Percentiles rank a stretch among this genome's conserved stretches.
Conservation (phyloP, 2,329 filamentous ascomycete species). For the Fusarium chaquense region DNA sequence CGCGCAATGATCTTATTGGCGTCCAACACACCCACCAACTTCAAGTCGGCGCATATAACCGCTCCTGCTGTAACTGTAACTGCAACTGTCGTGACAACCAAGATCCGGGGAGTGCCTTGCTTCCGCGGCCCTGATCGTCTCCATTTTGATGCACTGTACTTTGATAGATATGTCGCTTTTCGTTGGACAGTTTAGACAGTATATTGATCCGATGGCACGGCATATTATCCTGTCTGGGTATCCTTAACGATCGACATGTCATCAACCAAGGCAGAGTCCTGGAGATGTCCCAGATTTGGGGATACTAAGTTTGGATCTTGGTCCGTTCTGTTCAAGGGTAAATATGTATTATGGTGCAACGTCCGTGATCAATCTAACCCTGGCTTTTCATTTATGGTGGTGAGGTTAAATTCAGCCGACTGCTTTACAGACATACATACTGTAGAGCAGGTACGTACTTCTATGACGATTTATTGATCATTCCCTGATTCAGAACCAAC, state of each 20-base stretch:
- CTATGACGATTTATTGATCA: conserved; percentile 36
- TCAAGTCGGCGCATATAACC: conserved; percentile 15
- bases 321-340: conserved; percentile 23
- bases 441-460: conserved; percentile 5
- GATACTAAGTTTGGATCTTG: conserved; percentile 4
- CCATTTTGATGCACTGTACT: conserved; percentile 5
- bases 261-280: conserved; percentile 31
- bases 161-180: neutral
- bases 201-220: conserved; percentile 7
- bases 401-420: conserved; percentile 20
- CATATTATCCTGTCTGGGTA: neutral
- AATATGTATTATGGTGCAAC: neutral
- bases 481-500: conserved; percentile 33
- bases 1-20: conserved; percentile 20
- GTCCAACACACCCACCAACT: conserved; percentile 15
- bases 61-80: neutral
- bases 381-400: neutral
- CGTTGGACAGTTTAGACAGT: conserved; percentile 1
- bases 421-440: neutral
- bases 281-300: conserved; percentile 21
- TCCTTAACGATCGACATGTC: conserved; percentile 23
- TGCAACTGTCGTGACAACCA: conserved; percentile 24
- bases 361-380: conserved; percentile 6
- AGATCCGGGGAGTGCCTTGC: conserved; percentile 25
- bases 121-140: conserved; percentile 12